Conservation (phyloP, 108 stramenopile species). For the Mediolabrus comicus region DNA sequence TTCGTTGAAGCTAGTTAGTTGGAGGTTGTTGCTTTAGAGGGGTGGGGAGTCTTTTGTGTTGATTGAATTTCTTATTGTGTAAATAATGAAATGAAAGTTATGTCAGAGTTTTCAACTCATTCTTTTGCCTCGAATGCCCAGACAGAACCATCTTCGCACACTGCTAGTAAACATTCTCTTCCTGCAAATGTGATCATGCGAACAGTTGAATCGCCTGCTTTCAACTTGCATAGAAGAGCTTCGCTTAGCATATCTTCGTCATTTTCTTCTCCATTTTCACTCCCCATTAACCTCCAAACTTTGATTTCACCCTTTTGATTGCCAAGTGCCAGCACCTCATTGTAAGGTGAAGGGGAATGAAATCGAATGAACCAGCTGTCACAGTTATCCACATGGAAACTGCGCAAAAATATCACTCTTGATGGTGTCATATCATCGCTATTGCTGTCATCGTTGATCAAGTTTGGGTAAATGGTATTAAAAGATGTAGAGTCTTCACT, state of each 20-base stretch:
- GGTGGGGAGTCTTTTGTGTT: too few relatives aligned
- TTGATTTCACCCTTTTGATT: slow-evolving; percentile 64
- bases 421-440: slow-evolving; percentile 16
- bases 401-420: slow-evolving; percentile 32
- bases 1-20: background rate
- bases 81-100: background rate
- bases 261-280: slow-evolving; percentile 4
- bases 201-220: slow-evolving; percentile 32
- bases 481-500: slow-evolving; percentile 12
- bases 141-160: slow-evolving; percentile 57
- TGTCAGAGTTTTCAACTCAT: slow-evolving; percentile 1
- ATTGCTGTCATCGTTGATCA: background rate
- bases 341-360: slow-evolving; percentile 39
- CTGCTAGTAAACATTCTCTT: slow-evolving; percentile 50
- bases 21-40: too few relatives aligned
- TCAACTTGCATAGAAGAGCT: slow-evolving; percentile 38
- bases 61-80: background rate
- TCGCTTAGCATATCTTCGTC: slow-evolving; percentile 22
- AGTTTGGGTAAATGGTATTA: slow-evolving; percentile 2
- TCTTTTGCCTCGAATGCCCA: slow-evolving; percentile 54
- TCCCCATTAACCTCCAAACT: slow-evolving; percentile 66
- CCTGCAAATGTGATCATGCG: slow-evolving; percentile 68
- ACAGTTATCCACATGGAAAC: slow-evolving; percentile 40
- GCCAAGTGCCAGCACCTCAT: slow-evolving; percentile 63
- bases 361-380: slow-evolving; percentile 74